Base-by-base conservation (phyloP, 2,329 filamentous ascomycete species). In the Xylariaceae sp. region DNA sequence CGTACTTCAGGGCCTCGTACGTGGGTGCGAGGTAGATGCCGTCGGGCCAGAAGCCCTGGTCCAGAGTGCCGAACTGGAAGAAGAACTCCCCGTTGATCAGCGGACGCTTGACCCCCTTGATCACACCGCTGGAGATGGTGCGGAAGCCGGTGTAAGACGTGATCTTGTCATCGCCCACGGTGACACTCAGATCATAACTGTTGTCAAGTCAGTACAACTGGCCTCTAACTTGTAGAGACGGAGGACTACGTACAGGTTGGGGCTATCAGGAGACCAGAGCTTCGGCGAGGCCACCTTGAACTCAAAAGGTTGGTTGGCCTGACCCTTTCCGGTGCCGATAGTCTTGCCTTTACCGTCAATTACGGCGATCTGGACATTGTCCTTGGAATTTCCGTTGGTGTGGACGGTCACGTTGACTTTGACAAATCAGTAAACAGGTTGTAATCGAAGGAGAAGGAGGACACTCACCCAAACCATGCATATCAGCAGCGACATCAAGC, bases 21-120 rank as follows among this genome's bases (percentile, higher is more conserved):
- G 69, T 84, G 0, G 82, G 83, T 0, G 83, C 72, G 0, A 72
- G 72, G 53, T 85, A 74, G 3, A 85, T 63, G 0, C 82, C 82
- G 51, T 85, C 81, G 0, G 81, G 81, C 81, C 81, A 85, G 56
- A 69, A 84, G 0, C 82, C 82, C 50, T 86, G 82, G 41, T 86
- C 82, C 0, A 86, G 66, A 0, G 81, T 81, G 3, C 80, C 81
- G 36, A 85, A 81, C 29, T 74, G 67, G 56, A 85, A 86, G 9
- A 77, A 63, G 27, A 83, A 83, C 38, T 83, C 67, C n/a, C 78
- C 80, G 45, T 86, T 87, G 27, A 86, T 60, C 1, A 84, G 58
- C 0, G 80, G 79, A 0, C 81, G 71, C 40, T 74, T 64, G 2
- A 82, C 56, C 0, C 78, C 80, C 13, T 80, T 60, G 1, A 85